These are phyloP conservation scores for Withania somnifera DNA, from an alignment of 305 asterid species.

Conservation along the genomic window DNA sequence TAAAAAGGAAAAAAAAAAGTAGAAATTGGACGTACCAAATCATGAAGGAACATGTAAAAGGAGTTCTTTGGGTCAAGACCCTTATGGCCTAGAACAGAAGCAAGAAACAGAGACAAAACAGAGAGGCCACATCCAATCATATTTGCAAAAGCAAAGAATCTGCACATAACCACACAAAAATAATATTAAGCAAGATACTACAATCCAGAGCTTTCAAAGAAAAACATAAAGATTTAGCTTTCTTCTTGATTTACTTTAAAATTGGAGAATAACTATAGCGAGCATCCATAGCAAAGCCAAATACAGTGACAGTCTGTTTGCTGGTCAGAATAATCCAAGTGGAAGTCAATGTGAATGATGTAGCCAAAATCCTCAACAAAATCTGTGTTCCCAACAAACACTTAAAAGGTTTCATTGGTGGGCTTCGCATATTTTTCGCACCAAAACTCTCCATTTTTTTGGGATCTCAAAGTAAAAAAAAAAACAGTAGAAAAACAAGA, in stretches of 20 bases:
- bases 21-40: conserved; percentile 25
- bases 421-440: not conserved
- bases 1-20: not conserved
- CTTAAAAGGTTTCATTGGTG: conserved; percentile 13
- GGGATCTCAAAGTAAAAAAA: not conserved
- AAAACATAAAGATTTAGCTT: not conserved
- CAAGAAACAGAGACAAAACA: conserved; percentile 17
- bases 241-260: conserved; percentile 21
- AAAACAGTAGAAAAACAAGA: not conserved
- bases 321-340: conserved; percentile 29
- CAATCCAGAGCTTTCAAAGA: not conserved
- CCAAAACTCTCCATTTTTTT: not conserved
- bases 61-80: conserved; percentile 11
- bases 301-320: conserved; percentile 19
- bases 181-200: not conserved
- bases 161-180: conserved; percentile 2
- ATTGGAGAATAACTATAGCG: conserved; percentile 32
- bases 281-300: conserved; percentile 25
- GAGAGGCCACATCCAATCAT: conserved; percentile 32
- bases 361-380: conserved; percentile 20
- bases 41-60: conserved; percentile 45
- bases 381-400: conserved; percentile 17
- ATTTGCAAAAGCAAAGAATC: conserved; percentile 48
- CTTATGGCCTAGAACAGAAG: conserved; percentile 13
- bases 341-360: conserved; percentile 26